Base-by-base conservation (phyloP, 2,329 filamentous ascomycete species). In the Aspergillus luchuensis region DNA sequence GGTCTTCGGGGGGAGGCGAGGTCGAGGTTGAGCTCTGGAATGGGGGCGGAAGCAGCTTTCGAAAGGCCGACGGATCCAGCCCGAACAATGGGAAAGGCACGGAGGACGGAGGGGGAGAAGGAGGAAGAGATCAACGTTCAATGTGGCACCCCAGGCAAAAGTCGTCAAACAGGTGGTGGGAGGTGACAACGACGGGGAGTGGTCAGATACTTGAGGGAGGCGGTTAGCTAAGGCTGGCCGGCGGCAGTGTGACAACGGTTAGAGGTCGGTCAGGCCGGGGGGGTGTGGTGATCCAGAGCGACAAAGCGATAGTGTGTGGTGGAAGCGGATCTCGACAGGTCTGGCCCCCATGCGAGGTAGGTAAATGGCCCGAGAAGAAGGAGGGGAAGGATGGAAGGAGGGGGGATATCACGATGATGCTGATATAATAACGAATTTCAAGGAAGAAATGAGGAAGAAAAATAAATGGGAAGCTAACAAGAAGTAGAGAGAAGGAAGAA, bases 201-300 rank as follows among this genome's bases (percentile, higher is more conserved):
- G 65, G 61, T 60, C 60, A 59, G 63, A 66, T 55, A 55, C 55
- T 60, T 66, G 61, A 61, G 58, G 58, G 59, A 53, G 63, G 68
- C 68, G 68, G 67, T 66, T 70, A 68, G 63, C 59, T 63, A 57
- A 63, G 57, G 67, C 58, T 67, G 64, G 65, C 62, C 58, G 66
- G 67, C 66, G 65, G 65, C 66, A 70, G 63, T 67, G 62, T 66
- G 67, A 66, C 64, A 57, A 60, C 59, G 65, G 55, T 63, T 57
- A 67, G 62, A 68, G 66, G 61, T 66, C 63, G 63, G 61, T 65
- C 63, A 60, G 59, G 58, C 48, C 58, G 52, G 57, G 52, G 62
- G 28, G 8, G 8, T 50, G 62, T 28, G 25, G 25, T 28, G 25
- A 8, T 28, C 25, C 25, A 28, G 25, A 28, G 25, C 25, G 25